Evolutionary conservation across 176 grass and related monocot species (phyloP).

Genomic region (Hsuehochloa calcarea): DNA sequence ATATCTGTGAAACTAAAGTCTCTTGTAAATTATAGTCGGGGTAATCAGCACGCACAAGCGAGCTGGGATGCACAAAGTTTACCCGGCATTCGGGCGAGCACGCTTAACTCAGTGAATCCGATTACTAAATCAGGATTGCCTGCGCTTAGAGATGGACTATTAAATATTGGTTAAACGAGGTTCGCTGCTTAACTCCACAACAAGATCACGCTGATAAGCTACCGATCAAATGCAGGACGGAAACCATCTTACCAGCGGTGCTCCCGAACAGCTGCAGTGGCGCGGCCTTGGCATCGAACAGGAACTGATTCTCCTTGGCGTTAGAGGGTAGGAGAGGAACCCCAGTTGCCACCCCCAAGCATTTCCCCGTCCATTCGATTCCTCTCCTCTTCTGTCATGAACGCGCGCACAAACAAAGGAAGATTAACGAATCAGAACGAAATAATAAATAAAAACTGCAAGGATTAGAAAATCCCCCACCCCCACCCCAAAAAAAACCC

Average conservation of each 20-base stretch:
- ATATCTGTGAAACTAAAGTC: neutral
- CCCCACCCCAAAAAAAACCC: no score
- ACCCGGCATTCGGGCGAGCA: neutral
- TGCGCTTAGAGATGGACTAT: neutral
- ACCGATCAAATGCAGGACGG: neutral
- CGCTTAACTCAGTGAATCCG: neutral
- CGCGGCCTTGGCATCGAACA: neutral
- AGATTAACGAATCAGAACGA: neutral
- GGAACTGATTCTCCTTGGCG: conserved; percentile 21
- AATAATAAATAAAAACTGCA: neutral
- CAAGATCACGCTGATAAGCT: neutral
- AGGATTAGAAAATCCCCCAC: neutral
- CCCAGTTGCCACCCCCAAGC: conserved; percentile 8
- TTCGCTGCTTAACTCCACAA: neutral
- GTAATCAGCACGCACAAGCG: neutral
- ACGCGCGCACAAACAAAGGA: neutral
- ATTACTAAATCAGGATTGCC: neutral
- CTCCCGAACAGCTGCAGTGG: conserved; percentile 38
- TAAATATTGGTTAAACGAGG: neutral
- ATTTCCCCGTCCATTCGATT: conserved; percentile 37
- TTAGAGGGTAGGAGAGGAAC: neutral
- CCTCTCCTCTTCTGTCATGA: neutral
- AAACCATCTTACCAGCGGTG: neutral
- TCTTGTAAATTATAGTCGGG: neutral
- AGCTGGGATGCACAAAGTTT: neutral